phyloP scores from a whole-genome alignment of 1,284 basidiomycete genomes.

The Amylostereum areolatum region DNA sequence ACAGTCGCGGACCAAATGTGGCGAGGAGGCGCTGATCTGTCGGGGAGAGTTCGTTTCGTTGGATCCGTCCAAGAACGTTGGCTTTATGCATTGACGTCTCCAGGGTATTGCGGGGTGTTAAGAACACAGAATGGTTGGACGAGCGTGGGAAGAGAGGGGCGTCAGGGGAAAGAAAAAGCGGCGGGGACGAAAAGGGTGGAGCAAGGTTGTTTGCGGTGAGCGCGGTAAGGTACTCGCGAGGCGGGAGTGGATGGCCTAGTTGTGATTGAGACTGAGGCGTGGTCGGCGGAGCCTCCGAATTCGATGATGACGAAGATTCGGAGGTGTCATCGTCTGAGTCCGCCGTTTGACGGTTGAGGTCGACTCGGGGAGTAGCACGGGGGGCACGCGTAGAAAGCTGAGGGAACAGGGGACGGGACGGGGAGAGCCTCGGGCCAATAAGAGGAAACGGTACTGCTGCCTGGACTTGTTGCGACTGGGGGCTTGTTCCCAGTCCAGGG shows the following conservation, averaged over 20 bases:
- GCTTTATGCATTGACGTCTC: constrained; percentile 43
- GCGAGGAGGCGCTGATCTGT: constrained; percentile 44
- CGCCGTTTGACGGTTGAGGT: constrained; percentile 6
- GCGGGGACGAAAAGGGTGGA: constrained; percentile 36
- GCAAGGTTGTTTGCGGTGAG: constrained; percentile 24
- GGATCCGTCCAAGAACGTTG: constrained; percentile 42
- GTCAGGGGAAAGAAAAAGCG: constrained; percentile 39
- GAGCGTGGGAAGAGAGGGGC: constrained; percentile 61
- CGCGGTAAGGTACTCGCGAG: constrained; percentile 23
- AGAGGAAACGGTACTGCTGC: constrained; percentile 3
- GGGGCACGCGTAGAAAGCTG: constrained; percentile 14
- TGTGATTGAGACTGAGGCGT: constrained; percentile 4
- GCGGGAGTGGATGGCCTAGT: constrained; percentile 14
- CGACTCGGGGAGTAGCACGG: constrained; percentile 17
- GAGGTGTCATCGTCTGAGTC: constrained; percentile 15
- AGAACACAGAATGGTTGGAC: constrained; percentile 34
- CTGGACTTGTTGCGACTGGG: constrained; percentile 6
- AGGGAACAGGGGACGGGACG: constrained; percentile 13
- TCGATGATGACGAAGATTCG: constrained; percentile 10
- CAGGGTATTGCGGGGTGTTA: constrained; percentile 35
- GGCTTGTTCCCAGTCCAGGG: constrained; percentile 41
- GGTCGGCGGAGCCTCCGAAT: constrained; percentile 7
- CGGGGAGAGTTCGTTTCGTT: constrained; percentile 31
- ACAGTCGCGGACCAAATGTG: constrained; percentile 35
- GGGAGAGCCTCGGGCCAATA: constrained; percentile 7